phyloP scores from a whole-genome alignment of 305 asterid species.

The Ajuga reptans region DNA sequence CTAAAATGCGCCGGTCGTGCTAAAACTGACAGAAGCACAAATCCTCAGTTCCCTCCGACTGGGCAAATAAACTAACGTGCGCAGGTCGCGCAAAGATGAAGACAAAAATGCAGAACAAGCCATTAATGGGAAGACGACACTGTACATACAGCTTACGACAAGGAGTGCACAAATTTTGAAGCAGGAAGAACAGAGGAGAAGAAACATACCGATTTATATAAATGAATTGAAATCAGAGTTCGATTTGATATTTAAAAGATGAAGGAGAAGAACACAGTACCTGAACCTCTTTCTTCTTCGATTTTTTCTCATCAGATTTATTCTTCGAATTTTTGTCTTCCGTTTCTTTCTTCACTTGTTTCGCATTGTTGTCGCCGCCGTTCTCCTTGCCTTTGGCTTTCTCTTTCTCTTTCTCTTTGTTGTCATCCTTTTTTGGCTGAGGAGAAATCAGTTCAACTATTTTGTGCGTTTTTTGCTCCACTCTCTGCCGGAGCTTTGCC shows the following conservation, averaged over 20 bases:
- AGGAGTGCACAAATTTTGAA: background rate
- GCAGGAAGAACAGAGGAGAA: background rate
- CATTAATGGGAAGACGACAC: constrained; percentile 23
- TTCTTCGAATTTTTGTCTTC: constrained; percentile 25
- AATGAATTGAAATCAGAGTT: background rate
- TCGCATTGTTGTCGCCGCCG: constrained; percentile 22
- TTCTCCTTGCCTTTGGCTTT: constrained; percentile 23
- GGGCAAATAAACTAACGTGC: constrained; percentile 22
- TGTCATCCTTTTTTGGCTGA: constrained; percentile 29
- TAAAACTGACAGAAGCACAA: background rate
- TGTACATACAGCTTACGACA: constrained; percentile 19
- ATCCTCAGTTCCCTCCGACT: background rate
- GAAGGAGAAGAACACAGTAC: too few species aligned
- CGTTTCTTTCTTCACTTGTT: constrained; percentile 26
- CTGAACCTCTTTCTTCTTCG: constrained; percentile 36
- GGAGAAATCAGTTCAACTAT: constrained; percentile 61
- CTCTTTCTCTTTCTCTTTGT: constrained; percentile 17
- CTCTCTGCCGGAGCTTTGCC: constrained; percentile 46
- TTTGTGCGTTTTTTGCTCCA: constrained; percentile 59
- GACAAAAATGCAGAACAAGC: constrained; percentile 26
- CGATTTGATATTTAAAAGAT: background rate
- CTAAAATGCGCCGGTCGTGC: constrained; percentile 20
- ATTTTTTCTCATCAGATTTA: constrained; percentile 23
- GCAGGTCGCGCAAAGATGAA: constrained; percentile 7
- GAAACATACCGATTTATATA: background rate